Percentiles rank a stretch among this genome's conserved stretches.
Conservation (phyloP, 1,284 basidiomycete species). For the Meripilus lineatus region DNA sequence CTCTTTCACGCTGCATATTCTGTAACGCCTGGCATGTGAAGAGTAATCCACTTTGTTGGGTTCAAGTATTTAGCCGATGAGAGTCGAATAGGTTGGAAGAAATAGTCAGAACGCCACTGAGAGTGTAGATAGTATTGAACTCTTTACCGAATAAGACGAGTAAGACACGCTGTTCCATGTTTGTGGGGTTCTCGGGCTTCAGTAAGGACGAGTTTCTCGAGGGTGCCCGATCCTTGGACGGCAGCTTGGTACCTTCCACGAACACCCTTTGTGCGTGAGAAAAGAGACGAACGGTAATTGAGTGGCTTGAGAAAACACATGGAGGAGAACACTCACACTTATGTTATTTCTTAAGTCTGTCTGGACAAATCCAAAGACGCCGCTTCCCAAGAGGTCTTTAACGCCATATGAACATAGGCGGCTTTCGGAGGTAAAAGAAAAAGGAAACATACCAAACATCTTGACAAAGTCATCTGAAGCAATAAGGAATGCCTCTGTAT, state of each 20-base stretch:
- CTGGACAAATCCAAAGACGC: conserved; percentile 89
- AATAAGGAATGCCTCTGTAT: conserved; percentile 79
- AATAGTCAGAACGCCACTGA: conserved; percentile 2
- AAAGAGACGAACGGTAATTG: neutral
- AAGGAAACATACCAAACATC: conserved; percentile 71
- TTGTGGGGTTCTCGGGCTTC: conserved; percentile 51
- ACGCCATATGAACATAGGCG: conserved; percentile 5
- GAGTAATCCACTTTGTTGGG: conserved; percentile 68
- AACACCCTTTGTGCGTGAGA: conserved; percentile 61
- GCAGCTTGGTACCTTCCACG: conserved; percentile 60
- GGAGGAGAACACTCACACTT: conserved; percentile 42
- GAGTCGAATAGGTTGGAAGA: conserved; percentile 27
- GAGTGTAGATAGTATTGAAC: no score
- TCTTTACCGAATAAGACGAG: conserved; percentile 79
- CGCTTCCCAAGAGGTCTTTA: conserved; percentile 81
- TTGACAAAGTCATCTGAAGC: conserved; percentile 88
- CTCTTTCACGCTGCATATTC: conserved; percentile 65
- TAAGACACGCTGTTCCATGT: conserved; percentile 57
- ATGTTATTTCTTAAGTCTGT: conserved; percentile 89
- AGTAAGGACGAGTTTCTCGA: conserved; percentile 74
- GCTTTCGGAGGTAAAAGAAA: conserved; percentile 1
- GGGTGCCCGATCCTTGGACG: conserved; percentile 58
- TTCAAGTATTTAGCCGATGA: conserved; percentile 30
- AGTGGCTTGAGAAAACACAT: neutral
- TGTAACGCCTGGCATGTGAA: conserved; percentile 83